phyloP scores from a whole-genome alignment of 2,329 filamentous ascomycete genomes.

The Chaetothyriales sp. region DNA sequence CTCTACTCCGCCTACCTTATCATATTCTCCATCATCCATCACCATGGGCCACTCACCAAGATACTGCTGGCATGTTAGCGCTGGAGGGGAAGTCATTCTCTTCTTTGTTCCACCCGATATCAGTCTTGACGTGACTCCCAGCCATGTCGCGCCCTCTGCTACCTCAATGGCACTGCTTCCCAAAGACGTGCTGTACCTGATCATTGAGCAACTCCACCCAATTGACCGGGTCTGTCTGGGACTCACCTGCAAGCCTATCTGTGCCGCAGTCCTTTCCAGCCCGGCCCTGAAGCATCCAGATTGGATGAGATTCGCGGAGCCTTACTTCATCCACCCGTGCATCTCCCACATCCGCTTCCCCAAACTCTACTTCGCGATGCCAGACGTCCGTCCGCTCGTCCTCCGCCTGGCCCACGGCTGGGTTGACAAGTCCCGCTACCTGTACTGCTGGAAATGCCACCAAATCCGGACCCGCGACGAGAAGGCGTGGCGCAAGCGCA shows the following conservation, averaged over 20 bases:
- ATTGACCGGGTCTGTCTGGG: constrained; percentile 17
- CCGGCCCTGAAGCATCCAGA: constrained; percentile 5
- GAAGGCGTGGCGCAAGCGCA: constrained; percentile 7
- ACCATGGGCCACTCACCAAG: not conserved
- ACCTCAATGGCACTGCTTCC: not conserved
- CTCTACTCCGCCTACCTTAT: not conserved
- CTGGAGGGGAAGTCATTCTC: not conserved
- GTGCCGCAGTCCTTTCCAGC: constrained; percentile 6
- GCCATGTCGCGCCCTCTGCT: not conserved
- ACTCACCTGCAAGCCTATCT: constrained; percentile 14
- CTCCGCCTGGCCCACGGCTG: constrained; percentile 15
- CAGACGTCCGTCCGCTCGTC: constrained; percentile 8
- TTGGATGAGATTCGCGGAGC: constrained; percentile 5
- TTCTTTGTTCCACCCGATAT: not conserved
- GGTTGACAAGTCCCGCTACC: constrained; percentile 11
- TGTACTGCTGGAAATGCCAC: constrained; percentile 13
- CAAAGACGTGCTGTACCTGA: constrained; percentile 11
- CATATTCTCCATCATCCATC: not conserved
- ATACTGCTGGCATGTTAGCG: not conserved
- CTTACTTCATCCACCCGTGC: not conserved
- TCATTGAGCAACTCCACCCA: constrained; percentile 12
- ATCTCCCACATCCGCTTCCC: not conserved
- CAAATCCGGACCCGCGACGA: constrained; percentile 11
- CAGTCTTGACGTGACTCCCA: not conserved
- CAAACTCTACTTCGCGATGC: constrained; percentile 4